These are phyloP conservation scores for Bipolaris bicolor DNA, from an alignment of 2,329 filamentous ascomycete species.

Conservation along the genomic window DNA sequence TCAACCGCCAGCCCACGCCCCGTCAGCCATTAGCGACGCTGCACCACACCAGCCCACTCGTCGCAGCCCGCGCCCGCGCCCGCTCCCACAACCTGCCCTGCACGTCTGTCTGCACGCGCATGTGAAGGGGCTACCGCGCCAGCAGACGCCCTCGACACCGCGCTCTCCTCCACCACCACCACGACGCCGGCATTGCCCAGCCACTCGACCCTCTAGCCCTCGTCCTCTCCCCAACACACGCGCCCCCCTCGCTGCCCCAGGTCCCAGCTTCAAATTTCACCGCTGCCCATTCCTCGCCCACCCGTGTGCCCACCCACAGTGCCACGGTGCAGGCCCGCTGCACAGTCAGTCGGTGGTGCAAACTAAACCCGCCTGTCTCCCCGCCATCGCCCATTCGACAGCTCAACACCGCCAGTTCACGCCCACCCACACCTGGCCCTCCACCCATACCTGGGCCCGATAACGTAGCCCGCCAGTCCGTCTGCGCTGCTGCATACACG, in stretches of 20 bases:
- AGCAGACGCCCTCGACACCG: slow-evolving; percentile 4
- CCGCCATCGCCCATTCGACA: slow-evolving; percentile 28
- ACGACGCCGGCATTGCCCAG: slow-evolving; percentile 7
- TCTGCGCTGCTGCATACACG: slow-evolving; percentile 7
- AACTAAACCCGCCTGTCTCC: slow-evolving; percentile 18
- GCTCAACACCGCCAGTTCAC: slow-evolving; percentile 22
- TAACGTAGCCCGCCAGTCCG: slow-evolving; percentile 9
- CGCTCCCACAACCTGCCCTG: not conserved
- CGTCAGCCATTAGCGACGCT: not conserved
- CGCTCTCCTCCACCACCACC: slow-evolving; percentile 11
- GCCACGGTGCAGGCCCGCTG: slow-evolving; percentile 3
- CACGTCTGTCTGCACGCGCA: slow-evolving; percentile 14
- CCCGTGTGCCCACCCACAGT: slow-evolving; percentile 13
- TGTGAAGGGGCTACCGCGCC: slow-evolving; percentile 21
- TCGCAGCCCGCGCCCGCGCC: no score
- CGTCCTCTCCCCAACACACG: slow-evolving; percentile 1
- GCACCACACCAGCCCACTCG: no score
- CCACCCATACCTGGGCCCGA: slow-evolving; percentile 14
- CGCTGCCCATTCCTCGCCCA: not conserved
- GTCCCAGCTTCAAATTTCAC: no score
- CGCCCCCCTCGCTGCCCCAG: not conserved
- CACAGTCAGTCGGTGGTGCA: slow-evolving; percentile 6
- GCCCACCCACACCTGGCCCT: slow-evolving; percentile 13
- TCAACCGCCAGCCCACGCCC: not conserved
- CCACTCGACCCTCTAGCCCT: slow-evolving; percentile 10